Evolutionary conservation across 768 basidiomycete genomes (phyloP).

Genomic region (Boletus coccyginus): DNA sequence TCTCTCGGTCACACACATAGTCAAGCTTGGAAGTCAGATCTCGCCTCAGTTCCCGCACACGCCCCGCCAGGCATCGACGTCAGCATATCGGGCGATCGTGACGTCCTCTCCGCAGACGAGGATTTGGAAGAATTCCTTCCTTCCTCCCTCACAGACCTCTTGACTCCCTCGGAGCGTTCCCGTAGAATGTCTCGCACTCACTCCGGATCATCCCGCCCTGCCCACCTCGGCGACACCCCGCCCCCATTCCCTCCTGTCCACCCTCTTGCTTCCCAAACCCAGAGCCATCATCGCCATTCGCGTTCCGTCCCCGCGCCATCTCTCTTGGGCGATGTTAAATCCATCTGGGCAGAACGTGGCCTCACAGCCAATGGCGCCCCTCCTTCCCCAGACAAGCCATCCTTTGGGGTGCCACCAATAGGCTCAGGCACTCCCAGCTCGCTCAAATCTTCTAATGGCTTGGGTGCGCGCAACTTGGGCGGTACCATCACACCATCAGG

Average conservation of each 20-base stretch:
- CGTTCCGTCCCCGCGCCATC: constrained; percentile 80
- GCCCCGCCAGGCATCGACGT: constrained; percentile 15
- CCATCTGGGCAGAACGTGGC: constrained; percentile 74
- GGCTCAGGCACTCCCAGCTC: constrained; percentile 50
- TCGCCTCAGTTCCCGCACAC: constrained; percentile 13
- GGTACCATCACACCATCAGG: constrained; percentile 6
- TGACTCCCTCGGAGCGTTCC: constrained; percentile 85
- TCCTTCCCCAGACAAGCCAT: constrained; percentile 36
- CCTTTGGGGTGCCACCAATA: constrained; percentile 23
- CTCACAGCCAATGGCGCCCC: constrained; percentile 30
- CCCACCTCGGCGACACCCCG: constrained; percentile 19
- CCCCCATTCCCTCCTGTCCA: constrained; percentile 16
- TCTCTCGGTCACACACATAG: constrained; percentile 48
- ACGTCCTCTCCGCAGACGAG: constrained; percentile 45
- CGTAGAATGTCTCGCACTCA: constrained; percentile 80
- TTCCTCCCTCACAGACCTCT: constrained; percentile 79
- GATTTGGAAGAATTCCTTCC: constrained; percentile 90
- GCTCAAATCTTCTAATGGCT: constrained; percentile 44
- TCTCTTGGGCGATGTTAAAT: constrained; percentile 69
- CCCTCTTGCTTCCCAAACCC: constrained; percentile 10
- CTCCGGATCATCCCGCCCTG: constrained; percentile 36
- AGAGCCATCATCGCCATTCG: constrained; percentile 63
- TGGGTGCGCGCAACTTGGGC: constrained; percentile 26
- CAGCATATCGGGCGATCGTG: constrained; percentile 41
- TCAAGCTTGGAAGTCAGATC: constrained; percentile 29